phyloP scores from a whole-genome alignment of 202 grass and related monocot genomes.

The Thinopyrum obtusiflorum region DNA sequence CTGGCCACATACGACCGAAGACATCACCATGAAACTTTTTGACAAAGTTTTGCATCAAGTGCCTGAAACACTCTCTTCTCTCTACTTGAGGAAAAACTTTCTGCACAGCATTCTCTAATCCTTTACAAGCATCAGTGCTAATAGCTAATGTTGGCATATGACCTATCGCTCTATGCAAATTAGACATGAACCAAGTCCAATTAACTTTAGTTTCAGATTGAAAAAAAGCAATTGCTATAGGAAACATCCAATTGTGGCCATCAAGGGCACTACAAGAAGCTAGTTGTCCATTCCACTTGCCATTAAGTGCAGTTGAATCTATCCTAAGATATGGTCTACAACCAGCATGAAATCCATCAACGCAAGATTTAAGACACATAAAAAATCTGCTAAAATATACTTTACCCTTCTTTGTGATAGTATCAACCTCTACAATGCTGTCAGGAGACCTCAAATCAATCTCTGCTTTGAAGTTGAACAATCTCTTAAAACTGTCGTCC shows the following conservation, averaged over 20 bases:
- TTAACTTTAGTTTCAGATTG: neutral
- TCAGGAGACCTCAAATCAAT: neutral
- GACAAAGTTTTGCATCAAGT: neutral
- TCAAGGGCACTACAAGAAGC: neutral
- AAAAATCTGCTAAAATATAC: neutral
- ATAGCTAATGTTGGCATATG: neutral
- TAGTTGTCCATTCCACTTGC: neutral
- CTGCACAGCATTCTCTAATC: neutral
- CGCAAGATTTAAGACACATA: neutral
- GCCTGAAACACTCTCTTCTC: neutral
- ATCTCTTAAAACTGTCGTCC: neutral
- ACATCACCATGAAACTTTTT: neutral
- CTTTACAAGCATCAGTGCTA: neutral
- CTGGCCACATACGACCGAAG: neutral
- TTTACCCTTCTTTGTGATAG: neutral
- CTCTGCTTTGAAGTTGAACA: neutral
- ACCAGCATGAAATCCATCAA: neutral
- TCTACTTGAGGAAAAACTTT: neutral
- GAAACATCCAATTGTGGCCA: neutral
- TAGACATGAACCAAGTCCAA: neutral
- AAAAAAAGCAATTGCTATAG: neutral
- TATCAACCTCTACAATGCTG: neutral
- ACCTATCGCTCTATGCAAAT: neutral
- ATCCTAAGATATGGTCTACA: neutral
- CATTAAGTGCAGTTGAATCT: neutral